Conservation (phyloP, 2,329 filamentous ascomycete species). For the Colletotrichum eremochloae region DNA sequence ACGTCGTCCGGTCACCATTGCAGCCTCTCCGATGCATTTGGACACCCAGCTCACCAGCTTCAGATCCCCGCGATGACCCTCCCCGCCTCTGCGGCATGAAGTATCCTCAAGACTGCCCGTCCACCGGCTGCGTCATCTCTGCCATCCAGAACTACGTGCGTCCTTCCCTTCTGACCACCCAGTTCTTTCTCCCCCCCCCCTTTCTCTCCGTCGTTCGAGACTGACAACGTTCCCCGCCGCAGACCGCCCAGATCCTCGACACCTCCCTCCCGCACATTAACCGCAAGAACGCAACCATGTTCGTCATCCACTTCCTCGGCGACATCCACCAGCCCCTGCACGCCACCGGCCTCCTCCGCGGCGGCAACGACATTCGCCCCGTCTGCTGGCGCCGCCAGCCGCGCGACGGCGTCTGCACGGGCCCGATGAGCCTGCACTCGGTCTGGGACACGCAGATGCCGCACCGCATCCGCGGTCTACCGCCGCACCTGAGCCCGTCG, state of each 20-base stretch:
- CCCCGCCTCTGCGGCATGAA: conserved; percentile 41
- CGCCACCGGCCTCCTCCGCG: conserved; percentile 41
- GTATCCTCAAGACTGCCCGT: conserved; percentile 41
- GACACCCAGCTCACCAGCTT: background rate
- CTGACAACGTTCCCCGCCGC: background rate
- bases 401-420: conserved; percentile 30
- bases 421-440: conserved; percentile 40
- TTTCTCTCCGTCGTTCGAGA: too few relatives aligned
- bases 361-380: conserved; percentile 42
- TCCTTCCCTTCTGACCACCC: background rate
- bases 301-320: conserved; percentile 43
- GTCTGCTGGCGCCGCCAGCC: conserved; percentile 41
- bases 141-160: conserved; percentile 40
- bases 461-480: conserved; percentile 37
- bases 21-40: background rate
- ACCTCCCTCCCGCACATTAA: conserved; percentile 47
- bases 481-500: conserved; percentile 27
- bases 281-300: conserved; percentile 43
- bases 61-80: conserved; percentile 39
- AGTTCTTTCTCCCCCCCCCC: background rate
- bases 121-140: conserved; percentile 41
- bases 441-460: conserved; percentile 42
- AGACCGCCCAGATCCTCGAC: conserved; percentile 40
- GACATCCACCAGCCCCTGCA: conserved; percentile 43
- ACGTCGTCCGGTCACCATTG: background rate